These are phyloP conservation scores for Endoconidiophora laricicola DNA, from an alignment of 2,329 filamentous ascomycete species.

Conservation along the genomic window DNA sequence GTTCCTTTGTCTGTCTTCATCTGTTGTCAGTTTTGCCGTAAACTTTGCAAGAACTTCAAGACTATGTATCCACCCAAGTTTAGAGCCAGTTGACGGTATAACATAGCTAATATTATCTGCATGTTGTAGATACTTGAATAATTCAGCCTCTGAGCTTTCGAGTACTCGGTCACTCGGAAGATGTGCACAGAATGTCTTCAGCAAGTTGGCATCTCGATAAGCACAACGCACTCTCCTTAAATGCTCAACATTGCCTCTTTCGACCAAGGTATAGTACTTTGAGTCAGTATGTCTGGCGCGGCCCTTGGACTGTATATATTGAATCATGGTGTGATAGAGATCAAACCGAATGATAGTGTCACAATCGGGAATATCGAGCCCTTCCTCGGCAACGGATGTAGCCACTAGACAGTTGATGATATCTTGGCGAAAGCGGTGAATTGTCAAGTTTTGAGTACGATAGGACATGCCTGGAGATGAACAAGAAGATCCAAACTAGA, in stretches of 20 bases:
- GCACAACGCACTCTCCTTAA: conserved; percentile 39
- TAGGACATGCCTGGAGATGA: conserved; percentile 39
- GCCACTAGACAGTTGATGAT: conserved; percentile 47
- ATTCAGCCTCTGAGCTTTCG: background rate
- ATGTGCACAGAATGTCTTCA: conserved; percentile 60
- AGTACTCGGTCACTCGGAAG: conserved; percentile 52
- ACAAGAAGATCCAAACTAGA: conserved; percentile 6
- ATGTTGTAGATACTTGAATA: too few relatives aligned
- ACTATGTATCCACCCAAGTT: conserved; percentile 60
- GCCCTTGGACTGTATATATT: conserved; percentile 86
- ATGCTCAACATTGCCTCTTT: conserved; percentile 50
- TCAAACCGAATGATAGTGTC: conserved; percentile 63
- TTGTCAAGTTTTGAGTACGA: conserved; percentile 54
- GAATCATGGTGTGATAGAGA: conserved; percentile 75
- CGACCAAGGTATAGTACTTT: conserved; percentile 70
- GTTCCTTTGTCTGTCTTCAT: conserved; percentile 23
- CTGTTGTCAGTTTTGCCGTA: conserved; percentile 40
- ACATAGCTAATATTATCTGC: conserved; percentile 34
- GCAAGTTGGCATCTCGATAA: conserved; percentile 39
- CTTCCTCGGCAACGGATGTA: conserved; percentile 51
- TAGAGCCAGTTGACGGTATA: conserved; percentile 54
- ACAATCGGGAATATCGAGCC: conserved; percentile 51
- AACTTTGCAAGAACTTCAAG: conserved; percentile 58
- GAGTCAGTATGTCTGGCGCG: conserved; percentile 66
- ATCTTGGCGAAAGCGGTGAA: conserved; percentile 47